Conservation (phyloP, 345 rosid species). For the Gossypioides kirkii region DNA sequence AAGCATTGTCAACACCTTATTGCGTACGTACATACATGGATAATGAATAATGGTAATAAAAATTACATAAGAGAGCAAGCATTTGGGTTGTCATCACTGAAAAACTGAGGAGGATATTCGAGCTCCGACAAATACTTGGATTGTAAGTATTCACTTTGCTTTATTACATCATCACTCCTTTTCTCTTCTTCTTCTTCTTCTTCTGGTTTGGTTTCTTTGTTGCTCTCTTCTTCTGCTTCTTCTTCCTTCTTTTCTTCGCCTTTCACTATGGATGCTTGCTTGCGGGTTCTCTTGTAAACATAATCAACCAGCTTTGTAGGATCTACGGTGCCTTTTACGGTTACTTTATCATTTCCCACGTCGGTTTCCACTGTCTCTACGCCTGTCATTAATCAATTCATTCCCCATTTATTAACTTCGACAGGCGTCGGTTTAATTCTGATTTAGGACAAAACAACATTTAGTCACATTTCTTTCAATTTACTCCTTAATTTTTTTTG, state of each 20-base stretch:
- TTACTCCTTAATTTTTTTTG: no score
- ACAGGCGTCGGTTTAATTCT: no score
- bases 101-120: conserved; percentile 41
- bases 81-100: conserved; percentile 73
- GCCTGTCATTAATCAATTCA: conserved; percentile 26
- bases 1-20: background rate
- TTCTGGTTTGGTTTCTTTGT: conserved; percentile 18
- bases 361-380: conserved; percentile 59
- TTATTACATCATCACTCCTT: conserved; percentile 28
- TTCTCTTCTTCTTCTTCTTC: conserved; percentile 21
- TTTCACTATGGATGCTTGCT: conserved; percentile 52
- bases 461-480: no score
- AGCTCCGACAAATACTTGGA: conserved; percentile 33
- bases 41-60: background rate
- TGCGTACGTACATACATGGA: background rate
- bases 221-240: conserved; percentile 35
- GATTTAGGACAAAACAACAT: no score
- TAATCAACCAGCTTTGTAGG: conserved; percentile 40
- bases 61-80: conserved; percentile 54
- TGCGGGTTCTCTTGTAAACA: conserved; percentile 46
- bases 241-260: conserved; percentile 43
- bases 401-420: no score
- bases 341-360: conserved; percentile 34
- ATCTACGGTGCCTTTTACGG: conserved; percentile 53
- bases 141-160: conserved; percentile 43